Evolutionary conservation across 805 yeast genomes (phyloP), one percentile per base, ranked within the genome.

Genomic region (Suhomyces sp.): DNA sequence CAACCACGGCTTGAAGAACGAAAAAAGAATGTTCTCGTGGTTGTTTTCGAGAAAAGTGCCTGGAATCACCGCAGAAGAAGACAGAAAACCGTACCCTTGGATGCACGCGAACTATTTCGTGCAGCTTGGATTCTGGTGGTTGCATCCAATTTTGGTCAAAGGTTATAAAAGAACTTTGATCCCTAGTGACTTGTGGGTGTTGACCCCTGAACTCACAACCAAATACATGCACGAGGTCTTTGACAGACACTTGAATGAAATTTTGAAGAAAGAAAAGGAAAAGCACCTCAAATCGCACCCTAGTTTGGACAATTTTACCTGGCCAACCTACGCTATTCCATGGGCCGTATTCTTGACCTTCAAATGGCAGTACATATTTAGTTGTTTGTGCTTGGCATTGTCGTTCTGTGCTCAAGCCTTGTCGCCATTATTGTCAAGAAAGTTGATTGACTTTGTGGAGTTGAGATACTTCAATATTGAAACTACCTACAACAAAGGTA

Each of bases 391-490:
- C 57, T 78, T 83, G 57, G 66, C 73, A 0, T 44, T 73, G 3
- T 73, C 82, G 1, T 86, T 83, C 62, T 60, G 73, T 15, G 72
- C 77, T 22, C 71, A 73, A 50, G 82, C 87, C 1, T 69, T 84
- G 27, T 82, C 84, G 35, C 92, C 96, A 1, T 71, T 89, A 57
- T 64, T 89, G 9, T 82, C 89, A 3, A 81, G 83, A 63, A 75
- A 79, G 35, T 71, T 90, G 52, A 86, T 89, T 54, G 73, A 73
- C 43, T 87, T 81, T 58, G 87, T 88, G n/a, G 82, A 79, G 56
- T 62, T 64, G 46, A 76, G 78, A 48, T 78, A 79, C 7, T 62
- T 66, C 22, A 80, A 81, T 6, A 66, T 76, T 12, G 68, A 69
- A 9, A 57, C 67, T 22, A 65, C 72, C 8, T 69, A 73, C 51